Base-by-base conservation (phyloP, 2,329 filamentous ascomycete species). In the Lojkania enalia region DNA sequence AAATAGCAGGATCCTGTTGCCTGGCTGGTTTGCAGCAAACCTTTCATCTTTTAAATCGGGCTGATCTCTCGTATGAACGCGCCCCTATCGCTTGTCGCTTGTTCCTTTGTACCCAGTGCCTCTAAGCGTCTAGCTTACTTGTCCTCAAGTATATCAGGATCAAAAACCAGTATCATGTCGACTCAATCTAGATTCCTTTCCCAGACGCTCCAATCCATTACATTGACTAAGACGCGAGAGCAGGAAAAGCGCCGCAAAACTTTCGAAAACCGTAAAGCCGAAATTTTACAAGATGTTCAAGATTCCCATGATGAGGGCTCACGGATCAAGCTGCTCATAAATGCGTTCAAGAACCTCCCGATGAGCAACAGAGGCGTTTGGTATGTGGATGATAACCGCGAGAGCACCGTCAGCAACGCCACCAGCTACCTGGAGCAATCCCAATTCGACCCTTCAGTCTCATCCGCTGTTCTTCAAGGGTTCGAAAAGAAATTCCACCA, bases 171-270 rank as follows among this genome's bases (percentile, higher is more conserved):
- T n/a, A n/a, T n/a, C 29, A 53, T 55, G 52, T 29, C 49, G 14
- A 27, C 32, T n/a, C 31, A 51, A 18, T 42, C 52, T 11, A 51
- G 44, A 31, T 51, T 56, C 30, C 48, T 56, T 5, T 49, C 50
- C 18, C 53, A 56, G 39, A 56, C 53, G 14, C 48, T 53, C 16
- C 48, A 54, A 37, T 49, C 50, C 14, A 54, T 56, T 37, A 51
- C 53, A 11, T 42, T 16, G 5, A 56, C 48, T 21, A 56, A 56
- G 19, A 49, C 31, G 35, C 47, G 45, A 16, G 53, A 54, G 38
- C 50, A 55, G 33, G 19, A 46, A 30, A 53, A 50, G 32, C 53
- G 50, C n/a, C 41, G 38, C 16, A 43, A 46, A 16, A 35, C 35
- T 5, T 56, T 53, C 33, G 50, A 56, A 36, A 33, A 36, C 20